These are phyloP conservation scores for Marasmius sp. DNA, from an alignment of 1,284 basidiomycete species.

Conservation along the genomic window DNA sequence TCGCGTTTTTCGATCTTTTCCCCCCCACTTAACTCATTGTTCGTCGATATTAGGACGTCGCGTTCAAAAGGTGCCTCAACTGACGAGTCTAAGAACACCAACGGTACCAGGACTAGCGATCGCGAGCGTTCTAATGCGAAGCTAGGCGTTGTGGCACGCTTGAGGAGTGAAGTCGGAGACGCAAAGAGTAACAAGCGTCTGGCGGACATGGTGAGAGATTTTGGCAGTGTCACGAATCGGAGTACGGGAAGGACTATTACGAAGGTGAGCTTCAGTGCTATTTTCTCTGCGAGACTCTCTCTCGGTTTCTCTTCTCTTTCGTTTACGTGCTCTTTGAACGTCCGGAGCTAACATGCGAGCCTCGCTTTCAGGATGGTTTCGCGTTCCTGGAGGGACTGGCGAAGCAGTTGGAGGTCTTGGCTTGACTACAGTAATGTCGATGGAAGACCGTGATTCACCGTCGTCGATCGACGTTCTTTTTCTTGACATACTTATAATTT, in stretches of 20 bases:
- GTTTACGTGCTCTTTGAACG: background rate
- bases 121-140: constrained; percentile 45
- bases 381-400: constrained; percentile 64
- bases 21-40: background rate
- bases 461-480: background rate
- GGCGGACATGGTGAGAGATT: constrained; percentile 64
- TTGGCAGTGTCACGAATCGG: constrained; percentile 63
- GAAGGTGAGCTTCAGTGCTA: constrained; percentile 39
- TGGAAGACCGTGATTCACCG: background rate
- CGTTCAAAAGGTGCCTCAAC: constrained; percentile 29
- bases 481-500: too few species aligned
- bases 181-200: constrained; percentile 55
- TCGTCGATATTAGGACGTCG: constrained; percentile 12
- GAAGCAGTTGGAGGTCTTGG: constrained; percentile 42
- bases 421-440: constrained; percentile 6
- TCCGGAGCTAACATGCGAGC: background rate
- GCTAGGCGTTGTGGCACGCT: constrained; percentile 53
- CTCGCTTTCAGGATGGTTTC: constrained; percentile 54
- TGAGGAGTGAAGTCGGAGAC: constrained; percentile 50
- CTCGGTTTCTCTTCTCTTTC: background rate
- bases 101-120: too few species aligned
- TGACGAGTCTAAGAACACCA: constrained; percentile 25
- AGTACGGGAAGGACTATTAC: constrained; percentile 67
- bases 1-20: background rate
- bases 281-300: too few species aligned